Evolutionary conservation across 768 basidiomycete species (phyloP).

Genomic region (Tulasnella sp.): DNA sequence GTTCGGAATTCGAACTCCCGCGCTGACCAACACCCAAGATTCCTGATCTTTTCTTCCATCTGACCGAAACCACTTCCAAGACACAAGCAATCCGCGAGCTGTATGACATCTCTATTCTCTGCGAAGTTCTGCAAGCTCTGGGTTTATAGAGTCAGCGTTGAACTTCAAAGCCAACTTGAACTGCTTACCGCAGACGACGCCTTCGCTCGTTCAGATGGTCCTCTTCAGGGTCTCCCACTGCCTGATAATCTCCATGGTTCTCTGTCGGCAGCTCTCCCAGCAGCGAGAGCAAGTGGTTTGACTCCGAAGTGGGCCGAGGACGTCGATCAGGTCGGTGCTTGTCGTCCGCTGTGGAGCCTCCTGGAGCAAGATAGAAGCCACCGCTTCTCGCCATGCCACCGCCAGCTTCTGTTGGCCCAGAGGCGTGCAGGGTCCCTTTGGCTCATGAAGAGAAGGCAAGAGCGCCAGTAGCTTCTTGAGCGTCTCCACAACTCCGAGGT

Average conservation of each 20-base stretch:
- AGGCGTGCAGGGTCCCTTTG: not conserved
- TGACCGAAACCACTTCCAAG: not conserved
- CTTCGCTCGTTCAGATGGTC: not conserved
- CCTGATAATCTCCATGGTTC: not conserved
- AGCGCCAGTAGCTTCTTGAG: conserved; percentile 53
- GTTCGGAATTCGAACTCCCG: not conserved
- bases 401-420: not conserved
- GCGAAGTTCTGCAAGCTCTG: not conserved
- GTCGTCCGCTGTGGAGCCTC: not conserved
- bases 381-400: conserved; percentile 9
- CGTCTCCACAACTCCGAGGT: conserved; percentile 70
- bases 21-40: not conserved
- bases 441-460: not conserved
- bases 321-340: not conserved
- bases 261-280: not conserved
- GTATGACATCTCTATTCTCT: not conserved
- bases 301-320: not conserved
- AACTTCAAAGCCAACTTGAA: not conserved
- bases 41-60: not conserved
- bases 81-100: not conserved
- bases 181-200: not conserved
- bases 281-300: not conserved
- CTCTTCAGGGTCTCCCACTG: not conserved
- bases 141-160: not conserved
- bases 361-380: not conserved